Evolutionary conservation across 805 yeast genomes (phyloP).

Genomic region (Hanseniaspora hatyaiensis): DNA sequence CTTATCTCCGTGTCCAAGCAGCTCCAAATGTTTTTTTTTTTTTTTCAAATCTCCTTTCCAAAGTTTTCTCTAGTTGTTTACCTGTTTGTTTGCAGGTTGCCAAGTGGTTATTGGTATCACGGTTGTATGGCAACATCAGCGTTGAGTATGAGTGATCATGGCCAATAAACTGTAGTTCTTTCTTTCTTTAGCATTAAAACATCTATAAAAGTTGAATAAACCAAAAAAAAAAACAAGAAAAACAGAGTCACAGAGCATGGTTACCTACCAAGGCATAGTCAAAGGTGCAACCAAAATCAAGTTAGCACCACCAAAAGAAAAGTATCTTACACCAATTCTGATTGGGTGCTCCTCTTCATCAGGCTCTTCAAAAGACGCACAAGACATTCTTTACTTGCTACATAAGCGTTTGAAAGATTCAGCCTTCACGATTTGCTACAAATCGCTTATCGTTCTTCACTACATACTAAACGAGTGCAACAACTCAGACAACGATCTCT

Average conservation of each 20-base stretch:
- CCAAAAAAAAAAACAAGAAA: background rate
- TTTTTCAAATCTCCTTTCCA: too few relatives aligned
- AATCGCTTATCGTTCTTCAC: constrained; percentile 73
- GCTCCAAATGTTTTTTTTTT: too few relatives aligned
- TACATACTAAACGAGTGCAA: constrained; percentile 90
- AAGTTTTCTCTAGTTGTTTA: too few relatives aligned
- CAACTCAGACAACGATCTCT: constrained; percentile 26
- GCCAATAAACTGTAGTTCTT: too few relatives aligned
- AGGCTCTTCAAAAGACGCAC: constrained; percentile 21
- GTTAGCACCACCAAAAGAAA: constrained; percentile 96
- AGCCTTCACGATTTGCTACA: constrained; percentile 87
- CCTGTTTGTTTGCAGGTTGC: too few relatives aligned
- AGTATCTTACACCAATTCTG: constrained; percentile 87
- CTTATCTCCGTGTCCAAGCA: too few relatives aligned
- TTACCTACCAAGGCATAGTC: constrained; percentile 62
- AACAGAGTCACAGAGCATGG: constrained; percentile 30
- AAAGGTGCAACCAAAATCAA: constrained; percentile 67
- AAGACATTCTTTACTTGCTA: constrained; percentile 51
- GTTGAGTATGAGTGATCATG: too few relatives aligned
- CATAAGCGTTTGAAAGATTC: constrained; percentile 54
- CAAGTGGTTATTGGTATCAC: too few relatives aligned
- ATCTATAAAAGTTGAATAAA: background rate
- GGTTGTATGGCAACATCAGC: too few relatives aligned
- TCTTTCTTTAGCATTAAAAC: background rate
- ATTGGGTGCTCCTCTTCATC: constrained; percentile 26